Evolutionary conservation across 2,329 filamentous ascomycete species (phyloP), one percentile per base, ranked within the genome.

Genomic region (Sordariomycetes sp.): DNA sequence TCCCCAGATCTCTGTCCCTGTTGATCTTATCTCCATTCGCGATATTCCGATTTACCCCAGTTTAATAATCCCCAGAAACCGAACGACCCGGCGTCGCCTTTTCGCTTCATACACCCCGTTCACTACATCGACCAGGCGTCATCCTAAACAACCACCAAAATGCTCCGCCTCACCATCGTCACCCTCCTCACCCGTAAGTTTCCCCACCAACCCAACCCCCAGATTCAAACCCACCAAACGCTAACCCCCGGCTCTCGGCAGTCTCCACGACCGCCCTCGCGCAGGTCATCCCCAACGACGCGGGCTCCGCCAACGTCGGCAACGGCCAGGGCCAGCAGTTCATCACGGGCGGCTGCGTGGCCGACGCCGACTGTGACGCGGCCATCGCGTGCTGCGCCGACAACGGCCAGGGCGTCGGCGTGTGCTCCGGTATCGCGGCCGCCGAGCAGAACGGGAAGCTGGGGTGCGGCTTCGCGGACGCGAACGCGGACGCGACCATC

Each of bases 391-490:
- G 68, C 64, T 69, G 68, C 35, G 68, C 68, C 51, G 59, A 65
- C 57, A 62, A 63, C 35, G 63, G 60, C 53, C 62, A 63, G n/a
- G 65, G 62, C 25, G 58, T 55, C 10, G 67, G 64, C 46, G 65
- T 69, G 54, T 67, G 69, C 65, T 68, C 68, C 18, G 67, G 60
- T 14, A 51, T 64, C 57, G 66, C 63, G 10, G 67, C 67, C 10
- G 61, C 62, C 56, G 63, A 65, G 40, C 62, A 65, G 53, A 62
- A 64, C 20, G 68, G 68, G 59, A 71, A 71, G 64, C 64, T 63
- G n/a, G 69, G 69, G 8, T 71, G 69, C 50, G 67, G 66, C 14
- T 71, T 71, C 53, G 56, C 59, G 16, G 66, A 68, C 48, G 57
- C 60, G 28, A 60, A 61, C 46, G 32, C 54, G 12, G 54, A 28